These are phyloP conservation scores for Sugiyamaella boreocaroliniensis DNA, from an alignment of 805 yeast genomes.

Conservation along the genomic window DNA sequence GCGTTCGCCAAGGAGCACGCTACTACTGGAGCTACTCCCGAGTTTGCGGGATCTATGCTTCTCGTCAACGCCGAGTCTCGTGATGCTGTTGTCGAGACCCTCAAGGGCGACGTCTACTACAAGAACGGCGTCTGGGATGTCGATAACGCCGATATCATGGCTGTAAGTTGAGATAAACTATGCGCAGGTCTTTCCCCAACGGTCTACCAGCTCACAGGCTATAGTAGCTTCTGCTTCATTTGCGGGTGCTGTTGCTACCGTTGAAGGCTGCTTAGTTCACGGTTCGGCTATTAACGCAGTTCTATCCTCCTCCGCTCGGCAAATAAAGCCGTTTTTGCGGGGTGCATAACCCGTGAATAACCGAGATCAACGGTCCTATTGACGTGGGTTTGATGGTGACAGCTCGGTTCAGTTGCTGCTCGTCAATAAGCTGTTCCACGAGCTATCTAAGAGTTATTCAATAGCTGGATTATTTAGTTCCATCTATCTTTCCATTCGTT, in stretches of 20 bases:
- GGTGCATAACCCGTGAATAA: neutral
- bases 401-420: too few relatives aligned
- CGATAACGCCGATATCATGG: slow-evolving; percentile 52
- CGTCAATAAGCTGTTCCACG: neutral
- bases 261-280: too few relatives aligned
- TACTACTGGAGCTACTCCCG: slow-evolving; percentile 22
- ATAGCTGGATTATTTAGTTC: too few relatives aligned
- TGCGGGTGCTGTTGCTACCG: too few relatives aligned
- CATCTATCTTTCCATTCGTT: too few relatives aligned
- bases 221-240: too few relatives aligned
- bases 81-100: slow-evolving; percentile 57
- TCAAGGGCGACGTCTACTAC: slow-evolving; percentile 58
- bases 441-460: neutral
- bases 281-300: neutral
- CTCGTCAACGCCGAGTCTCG: slow-evolving; percentile 57
- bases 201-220: neutral
- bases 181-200: neutral
- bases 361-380: neutral
- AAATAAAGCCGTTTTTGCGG: neutral
- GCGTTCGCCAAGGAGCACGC: slow-evolving; percentile 33
- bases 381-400: neutral
- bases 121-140: slow-evolving; percentile 72
- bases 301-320: neutral
- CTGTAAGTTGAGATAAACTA: slow-evolving; percentile 26
- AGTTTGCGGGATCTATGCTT: slow-evolving; percentile 64